phyloP scores from a whole-genome alignment of 2,329 filamentous ascomycete species.

The Xylariomycetidae sp. region DNA sequence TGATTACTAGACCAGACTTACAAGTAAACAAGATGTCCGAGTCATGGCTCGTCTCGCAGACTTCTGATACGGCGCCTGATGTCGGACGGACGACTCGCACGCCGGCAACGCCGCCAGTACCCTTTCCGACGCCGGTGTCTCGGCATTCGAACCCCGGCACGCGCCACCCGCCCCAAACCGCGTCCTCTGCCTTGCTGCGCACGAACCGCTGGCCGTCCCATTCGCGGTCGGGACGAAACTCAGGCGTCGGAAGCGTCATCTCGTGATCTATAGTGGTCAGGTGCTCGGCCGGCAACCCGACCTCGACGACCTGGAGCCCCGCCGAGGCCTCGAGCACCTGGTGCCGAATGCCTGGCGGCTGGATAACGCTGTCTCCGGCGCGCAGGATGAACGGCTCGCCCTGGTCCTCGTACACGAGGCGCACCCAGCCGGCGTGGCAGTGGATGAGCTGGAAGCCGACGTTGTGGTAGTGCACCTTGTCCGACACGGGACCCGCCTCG shows the following conservation, averaged over 20 bases:
- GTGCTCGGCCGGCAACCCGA: constrained; percentile 14
- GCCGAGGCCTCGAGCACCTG: constrained; percentile 12
- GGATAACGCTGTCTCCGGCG: constrained; percentile 14
- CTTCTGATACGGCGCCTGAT: constrained; percentile 1
- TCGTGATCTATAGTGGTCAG: constrained; percentile 13
- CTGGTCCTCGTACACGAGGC: constrained; percentile 15
- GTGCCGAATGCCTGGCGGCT: constrained; percentile 13
- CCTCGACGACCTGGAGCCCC: constrained; percentile 13
- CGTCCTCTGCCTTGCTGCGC: constrained; percentile 9
- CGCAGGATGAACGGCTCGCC: constrained; percentile 12
- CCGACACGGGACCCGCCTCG: constrained; percentile 11
- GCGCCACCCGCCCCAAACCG: constrained; percentile 12
- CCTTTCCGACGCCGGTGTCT: constrained; percentile 11
- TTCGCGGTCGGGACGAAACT: constrained; percentile 12
- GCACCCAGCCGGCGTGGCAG: constrained; percentile 15
- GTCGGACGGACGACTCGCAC: constrained; percentile 10
- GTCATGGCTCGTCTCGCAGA: constrained; percentile 10
- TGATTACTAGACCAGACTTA: constrained; percentile 5
- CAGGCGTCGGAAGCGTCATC: constrained; percentile 12
- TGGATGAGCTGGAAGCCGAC: constrained; percentile 15
- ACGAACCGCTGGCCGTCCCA: constrained; percentile 15
- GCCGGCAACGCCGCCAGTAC: constrained; percentile 12
- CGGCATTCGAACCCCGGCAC: constrained; percentile 13
- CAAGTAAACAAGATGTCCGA: constrained; percentile 16
- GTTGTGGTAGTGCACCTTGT: constrained; percentile 12